Percentiles rank a stretch among this genome's conserved stretches.
Conservation (phyloP, 1,284 basidiomycete genomes). For the Ustilago vetiveriae region DNA sequence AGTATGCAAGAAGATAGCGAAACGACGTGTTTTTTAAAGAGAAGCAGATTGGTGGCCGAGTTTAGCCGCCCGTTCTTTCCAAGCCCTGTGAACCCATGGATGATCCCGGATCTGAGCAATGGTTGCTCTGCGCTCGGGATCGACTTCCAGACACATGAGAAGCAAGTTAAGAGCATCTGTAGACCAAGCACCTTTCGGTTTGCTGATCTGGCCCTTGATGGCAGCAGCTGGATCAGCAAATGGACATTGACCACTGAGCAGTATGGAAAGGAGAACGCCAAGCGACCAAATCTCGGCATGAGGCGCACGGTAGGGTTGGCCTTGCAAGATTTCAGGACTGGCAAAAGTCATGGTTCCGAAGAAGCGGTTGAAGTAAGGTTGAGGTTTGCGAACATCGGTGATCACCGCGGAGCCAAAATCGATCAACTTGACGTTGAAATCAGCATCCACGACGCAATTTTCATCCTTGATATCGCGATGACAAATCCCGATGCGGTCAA, state of each 20-base stretch:
- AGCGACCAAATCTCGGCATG: conserved; percentile 90
- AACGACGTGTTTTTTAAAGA: too few species aligned
- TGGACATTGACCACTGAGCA: conserved; percentile 84
- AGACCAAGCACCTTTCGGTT: conserved; percentile 54
- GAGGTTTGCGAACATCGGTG: conserved; percentile 75
- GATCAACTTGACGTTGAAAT: conserved; percentile 79
- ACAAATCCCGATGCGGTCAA: conserved; percentile 79
- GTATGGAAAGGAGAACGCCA: conserved; percentile 86
- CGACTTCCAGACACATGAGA: conserved; percentile 77
- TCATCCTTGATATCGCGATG: conserved; percentile 96
- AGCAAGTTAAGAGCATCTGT: conserved; percentile 73
- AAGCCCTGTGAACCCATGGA: conserved; percentile 74
- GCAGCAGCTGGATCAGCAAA: conserved; percentile 81
- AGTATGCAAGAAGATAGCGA: conserved; percentile 17
- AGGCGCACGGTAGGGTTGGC: conserved; percentile 74
- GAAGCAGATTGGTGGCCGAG: conserved; percentile 4
- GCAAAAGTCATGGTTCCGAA: conserved; percentile 65
- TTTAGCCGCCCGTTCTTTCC: conserved; percentile 49
- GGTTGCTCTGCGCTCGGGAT: conserved; percentile 75
- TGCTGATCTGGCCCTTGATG: conserved; percentile 69
- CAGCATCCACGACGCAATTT: conserved; percentile 80
- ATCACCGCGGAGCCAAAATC: conserved; percentile 90
- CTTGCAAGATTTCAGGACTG: conserved; percentile 78
- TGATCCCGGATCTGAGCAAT: conserved; percentile 79
- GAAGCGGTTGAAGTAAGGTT: conserved; percentile 73